Evolutionary conservation across 306 rosid genomes (phyloP).

Genomic region (Lotus japonicus): DNA sequence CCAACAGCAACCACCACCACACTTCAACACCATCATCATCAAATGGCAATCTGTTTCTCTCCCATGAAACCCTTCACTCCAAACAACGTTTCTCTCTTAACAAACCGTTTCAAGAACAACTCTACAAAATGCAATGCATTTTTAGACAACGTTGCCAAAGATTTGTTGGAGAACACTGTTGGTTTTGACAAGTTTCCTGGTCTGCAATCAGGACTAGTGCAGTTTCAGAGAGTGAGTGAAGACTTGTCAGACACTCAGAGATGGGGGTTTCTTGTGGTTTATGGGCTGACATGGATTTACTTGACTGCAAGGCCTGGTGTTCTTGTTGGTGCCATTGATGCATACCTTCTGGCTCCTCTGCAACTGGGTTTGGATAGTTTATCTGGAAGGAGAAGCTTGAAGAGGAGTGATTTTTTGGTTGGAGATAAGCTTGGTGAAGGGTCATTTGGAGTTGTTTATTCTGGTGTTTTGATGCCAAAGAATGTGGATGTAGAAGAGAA

Average conservation of each 20-base stretch:
- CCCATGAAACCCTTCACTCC: slow-evolving; percentile 28
- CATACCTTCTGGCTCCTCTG: slow-evolving; percentile 85
- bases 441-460: slow-evolving; percentile 83
- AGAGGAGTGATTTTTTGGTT: slow-evolving; percentile 56
- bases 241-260: slow-evolving; percentile 56
- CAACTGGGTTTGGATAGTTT: slow-evolving; percentile 63
- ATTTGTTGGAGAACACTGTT: slow-evolving; percentile 30
- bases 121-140: slow-evolving; percentile 45
- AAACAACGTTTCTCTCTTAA: slow-evolving; percentile 27
- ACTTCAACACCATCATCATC: slow-evolving; percentile 34
- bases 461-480: slow-evolving; percentile 64
- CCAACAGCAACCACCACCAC: slow-evolving; percentile 33
- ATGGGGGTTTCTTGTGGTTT: slow-evolving; percentile 52
- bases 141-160: slow-evolving; percentile 30
- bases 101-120: slow-evolving; percentile 33
- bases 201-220: slow-evolving; percentile 46
- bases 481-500: slow-evolving; percentile 32
- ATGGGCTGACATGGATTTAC: slow-evolving; percentile 71
- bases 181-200: slow-evolving; percentile 41
- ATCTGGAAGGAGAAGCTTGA: slow-evolving; percentile 67
- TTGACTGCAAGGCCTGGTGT: slow-evolving; percentile 91
- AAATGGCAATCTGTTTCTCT: slow-evolving; percentile 15
- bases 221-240: slow-evolving; percentile 39
- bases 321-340: slow-evolving; percentile 85
- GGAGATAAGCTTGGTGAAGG: slow-evolving; percentile 90